phyloP scores from a whole-genome alignment of 2,329 filamentous ascomycete species.

The Monilinia vaccinii-corymbosi region DNA sequence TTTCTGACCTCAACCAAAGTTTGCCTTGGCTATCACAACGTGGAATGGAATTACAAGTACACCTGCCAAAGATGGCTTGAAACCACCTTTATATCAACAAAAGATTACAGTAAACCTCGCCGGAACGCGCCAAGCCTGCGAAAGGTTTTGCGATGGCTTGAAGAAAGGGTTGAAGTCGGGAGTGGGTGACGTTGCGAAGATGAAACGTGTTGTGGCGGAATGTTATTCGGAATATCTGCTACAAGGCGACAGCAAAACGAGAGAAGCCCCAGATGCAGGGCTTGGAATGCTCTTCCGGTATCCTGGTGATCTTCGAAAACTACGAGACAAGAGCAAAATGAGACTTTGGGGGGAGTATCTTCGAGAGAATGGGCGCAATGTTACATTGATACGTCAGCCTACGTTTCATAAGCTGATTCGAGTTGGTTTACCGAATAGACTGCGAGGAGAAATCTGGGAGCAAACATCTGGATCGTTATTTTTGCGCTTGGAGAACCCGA shows the following conservation, averaged over 20 bases:
- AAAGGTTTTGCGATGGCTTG: conserved; percentile 90
- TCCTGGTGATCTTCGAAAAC: conserved; percentile 86
- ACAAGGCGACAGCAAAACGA: conserved; percentile 50
- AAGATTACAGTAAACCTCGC: conserved; percentile 87
- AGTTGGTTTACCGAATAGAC: conserved; percentile 85
- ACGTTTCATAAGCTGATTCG: conserved; percentile 97
- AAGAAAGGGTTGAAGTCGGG: conserved; percentile 82
- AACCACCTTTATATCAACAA: conserved; percentile 49
- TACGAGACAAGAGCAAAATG: conserved; percentile 95
- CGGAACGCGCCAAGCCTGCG: conserved; percentile 79
- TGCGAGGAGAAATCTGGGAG: conserved; percentile 95
- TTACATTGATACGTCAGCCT: conserved; percentile 85
- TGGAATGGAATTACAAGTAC: conserved; percentile 68
- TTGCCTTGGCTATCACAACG: conserved; percentile 87
- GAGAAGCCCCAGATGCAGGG: conserved; percentile 77
- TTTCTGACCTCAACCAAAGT: conserved; percentile 38
- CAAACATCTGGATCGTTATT: conserved; percentile 86
- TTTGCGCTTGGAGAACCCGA: conserved; percentile 76
- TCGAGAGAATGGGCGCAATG: conserved; percentile 87
- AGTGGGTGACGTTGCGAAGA: conserved; percentile 77
- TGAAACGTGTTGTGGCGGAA: conserved; percentile 69
- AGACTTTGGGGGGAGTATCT: conserved; percentile 95
- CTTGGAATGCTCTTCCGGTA: conserved; percentile 90
- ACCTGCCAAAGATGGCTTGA: conserved; percentile 36
- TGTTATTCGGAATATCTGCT: conserved; percentile 88